Evolutionary conservation across 805 yeast species (phyloP).

Genomic region (Yamadazyma kitorensis): DNA sequence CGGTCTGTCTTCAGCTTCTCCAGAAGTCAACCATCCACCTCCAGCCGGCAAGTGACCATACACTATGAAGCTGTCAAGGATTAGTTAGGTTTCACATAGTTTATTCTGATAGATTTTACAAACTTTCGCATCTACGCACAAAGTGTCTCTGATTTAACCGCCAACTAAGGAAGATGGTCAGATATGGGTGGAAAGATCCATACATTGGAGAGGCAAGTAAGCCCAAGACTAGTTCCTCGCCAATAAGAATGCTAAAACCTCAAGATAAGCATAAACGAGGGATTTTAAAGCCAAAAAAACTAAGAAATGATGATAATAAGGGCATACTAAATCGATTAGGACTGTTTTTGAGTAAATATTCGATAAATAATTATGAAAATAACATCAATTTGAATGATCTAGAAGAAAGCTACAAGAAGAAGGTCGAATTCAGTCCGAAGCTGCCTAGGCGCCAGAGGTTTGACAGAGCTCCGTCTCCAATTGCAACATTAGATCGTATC

Average conservation of each 20-base stretch:
- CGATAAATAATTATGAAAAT: constrained; percentile 10
- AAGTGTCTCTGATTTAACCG: no score
- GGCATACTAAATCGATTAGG: constrained; percentile 10
- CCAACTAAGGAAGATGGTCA: no score
- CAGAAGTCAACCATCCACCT: not conserved
- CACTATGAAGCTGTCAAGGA: no score
- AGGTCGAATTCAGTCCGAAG: not conserved
- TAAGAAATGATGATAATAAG: constrained; percentile 1
- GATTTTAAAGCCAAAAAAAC: constrained; percentile 11
- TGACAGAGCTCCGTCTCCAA: no score
- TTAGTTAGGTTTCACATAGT: no score
- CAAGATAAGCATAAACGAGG: constrained; percentile 8
- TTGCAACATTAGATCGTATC: no score
- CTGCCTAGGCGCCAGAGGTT: not conserved
- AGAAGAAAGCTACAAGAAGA: constrained; percentile 6
- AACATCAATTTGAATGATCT: constrained; percentile 8
- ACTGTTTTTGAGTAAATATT: constrained; percentile 11
- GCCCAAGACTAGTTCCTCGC: no score
- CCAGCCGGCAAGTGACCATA: no score
- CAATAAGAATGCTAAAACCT: constrained; percentile 2
- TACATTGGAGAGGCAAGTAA: no score
- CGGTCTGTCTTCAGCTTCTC: not conserved
- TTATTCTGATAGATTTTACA: no score
- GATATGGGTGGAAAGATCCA: no score
- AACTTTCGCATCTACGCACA: no score